Evolutionary conservation across 192 early-diverging fungal genomes (phyloP), one percentile per base, ranked within the genome.

Genomic region (Coemansia aciculifera): DNA sequence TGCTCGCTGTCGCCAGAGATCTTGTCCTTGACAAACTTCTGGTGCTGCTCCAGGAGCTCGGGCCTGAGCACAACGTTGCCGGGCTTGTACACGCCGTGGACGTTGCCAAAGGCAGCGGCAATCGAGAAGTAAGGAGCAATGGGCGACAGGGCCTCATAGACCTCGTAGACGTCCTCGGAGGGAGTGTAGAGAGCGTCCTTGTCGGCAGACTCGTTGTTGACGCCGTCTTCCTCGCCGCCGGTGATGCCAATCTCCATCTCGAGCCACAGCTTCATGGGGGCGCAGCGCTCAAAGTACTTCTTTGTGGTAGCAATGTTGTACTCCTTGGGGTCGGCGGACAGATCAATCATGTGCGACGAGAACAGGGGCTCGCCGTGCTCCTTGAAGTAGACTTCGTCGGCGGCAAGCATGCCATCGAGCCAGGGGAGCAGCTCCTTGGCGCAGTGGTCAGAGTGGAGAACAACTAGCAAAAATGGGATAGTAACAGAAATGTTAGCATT

Each of bases 191-290:
- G 88, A 19, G 90, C 69, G 64, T 90, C 87, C 78, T 94, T 95
- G 78, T 98, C 95, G 61, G 95, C 94, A 27, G 85, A 83, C 74
- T 92, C 89, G 87, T 98, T 96, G 89, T 97, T 93, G 62, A 98
- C 96, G 82, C 96, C 96, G 79, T 98, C 96, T 84, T 98, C 96
- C 86, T 98, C 96, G 72, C 96, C 96, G 81, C 96, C 95, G 32
- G 94, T 96, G 79, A 97, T 95, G 84, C 96, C 96, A 60, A 98
- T 96, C 87, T 98, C 96, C 93, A 98, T 98, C 87, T 98, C 96
- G 66, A 98, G 88, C 64, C 93, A 87, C 68, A 88, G 88, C 77
- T 92, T 89, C 71, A 97, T 93, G 39, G 87, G 84, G 27, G 91
- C 89, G 90, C 96, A 94, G 70, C 95, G 92, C 85, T 92, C 83